phyloP scores from a whole-genome alignment of 2,329 filamentous ascomycete species.

The Rasamsonia emersonii region DNA sequence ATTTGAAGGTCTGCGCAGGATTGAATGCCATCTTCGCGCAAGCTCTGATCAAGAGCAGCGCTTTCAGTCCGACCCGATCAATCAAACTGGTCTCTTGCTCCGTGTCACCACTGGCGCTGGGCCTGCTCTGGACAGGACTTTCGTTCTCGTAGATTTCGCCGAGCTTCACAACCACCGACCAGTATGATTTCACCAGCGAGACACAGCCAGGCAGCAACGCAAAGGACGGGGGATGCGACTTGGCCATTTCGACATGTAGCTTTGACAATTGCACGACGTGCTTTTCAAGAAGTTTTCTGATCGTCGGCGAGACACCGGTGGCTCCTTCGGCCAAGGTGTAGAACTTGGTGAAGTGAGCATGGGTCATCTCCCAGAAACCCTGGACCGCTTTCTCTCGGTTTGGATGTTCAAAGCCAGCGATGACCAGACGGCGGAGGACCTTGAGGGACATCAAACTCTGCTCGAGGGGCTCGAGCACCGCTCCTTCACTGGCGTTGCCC shows the following conservation, averaged over 20 bases:
- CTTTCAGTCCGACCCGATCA: conserved; percentile 75
- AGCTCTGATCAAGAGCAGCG: conserved; percentile 69
- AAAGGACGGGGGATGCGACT: conserved; percentile 72
- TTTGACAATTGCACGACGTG: conserved; percentile 87
- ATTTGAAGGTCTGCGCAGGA: conserved; percentile 74
- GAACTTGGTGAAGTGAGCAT: conserved; percentile 69
- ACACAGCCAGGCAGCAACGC: conserved; percentile 71
- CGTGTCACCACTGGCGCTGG: conserved; percentile 36
- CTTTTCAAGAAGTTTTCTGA: conserved; percentile 63
- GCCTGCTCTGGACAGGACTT: conserved; percentile 17
- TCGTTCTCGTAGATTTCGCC: conserved; percentile 54
- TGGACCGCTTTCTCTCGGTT: conserved; percentile 68
- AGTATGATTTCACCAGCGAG: conserved; percentile 71
- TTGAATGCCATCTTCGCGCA: conserved; percentile 81
- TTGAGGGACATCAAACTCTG: conserved; percentile 75
- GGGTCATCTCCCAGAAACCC: conserved; percentile 71
- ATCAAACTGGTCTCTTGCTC: conserved; percentile 49
- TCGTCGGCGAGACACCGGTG: conserved; percentile 42
- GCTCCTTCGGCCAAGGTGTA: conserved; percentile 54
- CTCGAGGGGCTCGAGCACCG: conserved; percentile 56
- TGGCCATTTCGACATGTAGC: conserved; percentile 79
- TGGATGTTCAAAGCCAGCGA: conserved; percentile 75
- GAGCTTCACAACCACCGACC: conserved; percentile 69
- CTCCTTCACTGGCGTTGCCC: conserved; percentile 50
- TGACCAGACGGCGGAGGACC: conserved; percentile 66